Evolutionary conservation across 2,329 filamentous ascomycete species (phyloP).

Genomic region (Dactylellina sp.): DNA sequence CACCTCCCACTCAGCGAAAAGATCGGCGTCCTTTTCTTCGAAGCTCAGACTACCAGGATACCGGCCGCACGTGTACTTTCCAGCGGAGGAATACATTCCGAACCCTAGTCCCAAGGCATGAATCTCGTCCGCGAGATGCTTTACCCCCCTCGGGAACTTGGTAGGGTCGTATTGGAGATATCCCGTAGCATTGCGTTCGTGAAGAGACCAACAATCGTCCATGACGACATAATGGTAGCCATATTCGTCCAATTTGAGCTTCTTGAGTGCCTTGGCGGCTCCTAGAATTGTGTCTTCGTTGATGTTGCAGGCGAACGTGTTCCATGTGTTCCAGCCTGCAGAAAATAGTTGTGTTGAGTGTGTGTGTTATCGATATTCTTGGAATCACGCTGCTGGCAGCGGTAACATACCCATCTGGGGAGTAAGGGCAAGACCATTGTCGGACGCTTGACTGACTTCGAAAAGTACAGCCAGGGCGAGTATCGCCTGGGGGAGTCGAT

Average conservation of each 20-base stretch:
- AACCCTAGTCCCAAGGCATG: conserved; percentile 72
- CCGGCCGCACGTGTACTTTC: conserved; percentile 69
- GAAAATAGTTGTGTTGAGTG: conserved; percentile 29
- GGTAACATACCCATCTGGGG: conserved; percentile 57
- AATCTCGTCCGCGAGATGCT: conserved; percentile 68
- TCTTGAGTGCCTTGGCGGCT: conserved; percentile 67
- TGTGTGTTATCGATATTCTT: conserved; percentile 56
- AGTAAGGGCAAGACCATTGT: conserved; percentile 55
- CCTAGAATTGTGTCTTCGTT: conserved; percentile 67
- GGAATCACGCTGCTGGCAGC: neutral
- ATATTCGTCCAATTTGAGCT: conserved; percentile 67
- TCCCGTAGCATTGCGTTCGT: conserved; percentile 63
- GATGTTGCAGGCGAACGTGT: conserved; percentile 69
- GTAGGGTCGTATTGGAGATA: conserved; percentile 66
- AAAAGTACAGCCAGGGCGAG: conserved; percentile 21
- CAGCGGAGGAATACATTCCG: conserved; percentile 73
- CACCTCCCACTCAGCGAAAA: conserved; percentile 69
- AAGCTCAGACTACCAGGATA: conserved; percentile 71
- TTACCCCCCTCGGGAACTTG: conserved; percentile 72
- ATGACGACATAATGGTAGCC: conserved; percentile 71
- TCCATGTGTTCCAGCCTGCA: conserved; percentile 69
- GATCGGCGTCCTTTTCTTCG: conserved; percentile 69
- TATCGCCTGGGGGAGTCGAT: neutral
- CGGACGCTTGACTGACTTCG: conserved; percentile 9
- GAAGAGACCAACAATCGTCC: conserved; percentile 73